phyloP scores from a whole-genome alignment of 2,329 filamentous ascomycete genomes.

The Neocucurbitaria cava region DNA sequence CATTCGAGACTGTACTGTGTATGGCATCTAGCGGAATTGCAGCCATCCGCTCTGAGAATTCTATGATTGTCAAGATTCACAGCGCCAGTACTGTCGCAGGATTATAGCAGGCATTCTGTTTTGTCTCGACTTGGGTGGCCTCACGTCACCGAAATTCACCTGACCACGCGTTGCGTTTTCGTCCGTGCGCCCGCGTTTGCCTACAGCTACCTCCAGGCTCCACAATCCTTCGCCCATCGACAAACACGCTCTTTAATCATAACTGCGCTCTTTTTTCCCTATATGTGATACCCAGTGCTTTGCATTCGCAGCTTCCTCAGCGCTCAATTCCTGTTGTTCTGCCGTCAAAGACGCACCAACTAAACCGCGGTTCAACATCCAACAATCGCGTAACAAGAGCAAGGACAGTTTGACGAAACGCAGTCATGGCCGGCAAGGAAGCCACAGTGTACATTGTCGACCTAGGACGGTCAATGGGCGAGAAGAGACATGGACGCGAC shows the following conservation, averaged over 20 bases:
- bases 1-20: too few relatives aligned
- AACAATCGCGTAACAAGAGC: conserved; percentile 4
- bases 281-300: background rate
- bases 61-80: too few relatives aligned
- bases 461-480: conserved; percentile 82
- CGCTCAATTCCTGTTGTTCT: background rate
- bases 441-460: conserved; percentile 92
- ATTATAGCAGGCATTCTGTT: too few relatives aligned
- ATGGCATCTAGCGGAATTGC: too few relatives aligned
- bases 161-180: conserved; percentile 24
- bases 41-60: too few relatives aligned
- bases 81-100: too few relatives aligned
- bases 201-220: conserved; percentile 28
- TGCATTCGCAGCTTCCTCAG: background rate
- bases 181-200: conserved; percentile 31
- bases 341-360: background rate
- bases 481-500: conserved; percentile 71
- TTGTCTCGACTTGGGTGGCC: background rate
- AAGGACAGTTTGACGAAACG: background rate
- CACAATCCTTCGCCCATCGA: conserved; percentile 1
- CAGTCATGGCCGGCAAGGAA: conserved; percentile 86
- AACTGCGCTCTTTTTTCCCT: background rate
- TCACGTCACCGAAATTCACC: conserved; percentile 12
- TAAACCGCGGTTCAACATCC: background rate
- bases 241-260: conserved; percentile 2